Evolutionary conservation across 176 grass and related monocot genomes (phyloP), one percentile per base, ranked within the genome.

Genomic region (Tillandsia leiboldiana): DNA sequence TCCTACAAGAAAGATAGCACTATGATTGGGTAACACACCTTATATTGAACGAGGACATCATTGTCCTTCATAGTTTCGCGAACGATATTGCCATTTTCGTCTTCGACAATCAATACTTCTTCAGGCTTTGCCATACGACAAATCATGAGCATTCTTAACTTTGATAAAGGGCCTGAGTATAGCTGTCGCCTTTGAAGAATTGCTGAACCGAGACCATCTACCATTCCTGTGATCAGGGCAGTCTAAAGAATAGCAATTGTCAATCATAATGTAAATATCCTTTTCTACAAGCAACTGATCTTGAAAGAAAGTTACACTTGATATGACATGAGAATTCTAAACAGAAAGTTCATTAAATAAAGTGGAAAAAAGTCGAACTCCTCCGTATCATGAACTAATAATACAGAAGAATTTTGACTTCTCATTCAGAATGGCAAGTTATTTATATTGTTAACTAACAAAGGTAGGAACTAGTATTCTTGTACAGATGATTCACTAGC

Each of bases 41-140:
- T 99, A 77, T 99, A 99, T 57, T 99, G 95, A 71, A 99, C 95
- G 72, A 99, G 95, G 73, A 99, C 90, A 72, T 99, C 95, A 29
- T 90, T 89, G 48, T 99, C 95, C 76, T 99, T 99, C 95, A 99
- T 91, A 70, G 95, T 99, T 83, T 99, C 95, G 22, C 95, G 90
- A 63, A 99, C 95, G 75, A 99, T 99, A 69, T 99, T 99, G 28
- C 95, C 95, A 73, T 99, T 99, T 75, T 99, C 95, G 51, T 99
- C 95, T 77, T 99, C 95, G 71, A 91, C 95, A 66, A 99, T 99
- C 75, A 99, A 73, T 70, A 99, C 90, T 77, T 99, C 95, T 75
- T 99, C 95, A 22, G 95, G 95, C 26, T 99, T 99, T 64, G 95
- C 95, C 95, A 99, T 99, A 24, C 90, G 84, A 69, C 95, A 99